Conservation (phyloP, 164 flowering plant species). For the Tinospora cordifolia region DNA sequence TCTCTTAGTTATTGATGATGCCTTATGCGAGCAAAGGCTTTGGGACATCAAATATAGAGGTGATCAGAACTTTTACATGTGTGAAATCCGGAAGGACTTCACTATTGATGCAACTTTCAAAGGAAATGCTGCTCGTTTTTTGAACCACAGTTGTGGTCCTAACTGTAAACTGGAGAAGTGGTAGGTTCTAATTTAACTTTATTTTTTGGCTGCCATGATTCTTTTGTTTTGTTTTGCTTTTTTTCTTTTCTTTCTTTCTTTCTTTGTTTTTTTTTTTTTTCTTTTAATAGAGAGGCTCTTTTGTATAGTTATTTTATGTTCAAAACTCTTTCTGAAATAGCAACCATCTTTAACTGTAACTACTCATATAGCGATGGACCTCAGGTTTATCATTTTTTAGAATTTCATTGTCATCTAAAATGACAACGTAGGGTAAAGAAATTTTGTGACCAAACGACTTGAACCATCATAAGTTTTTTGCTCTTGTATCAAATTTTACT, state of each 20-base stretch:
- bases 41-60: conserved; percentile 87
- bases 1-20: conserved; percentile 77
- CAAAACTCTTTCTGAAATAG: neutral
- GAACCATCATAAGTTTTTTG: too few relatives aligned
- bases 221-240: too few relatives aligned
- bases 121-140: conserved; percentile 74
- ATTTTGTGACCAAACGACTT: too few relatives aligned
- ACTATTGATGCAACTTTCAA: conserved; percentile 94
- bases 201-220: neutral
- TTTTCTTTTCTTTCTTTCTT: too few relatives aligned
- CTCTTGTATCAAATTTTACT: too few relatives aligned
- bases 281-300: too few relatives aligned
- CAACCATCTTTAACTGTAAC: neutral
- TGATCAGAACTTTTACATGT: conserved; percentile 77
- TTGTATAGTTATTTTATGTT: too few relatives aligned
- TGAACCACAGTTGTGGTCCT: conserved; percentile 91
- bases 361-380: neutral
- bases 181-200: conserved; percentile 32
- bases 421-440: too few relatives aligned
- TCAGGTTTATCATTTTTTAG: neutral
- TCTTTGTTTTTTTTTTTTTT: too few relatives aligned
- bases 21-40: conserved; percentile 75
- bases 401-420: neutral
- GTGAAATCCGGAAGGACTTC: conserved; percentile 80
- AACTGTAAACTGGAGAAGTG: conserved; percentile 89